Base-by-base conservation (phyloP, 306 rosid genomes). In the Lathyrus sativus region DNA sequence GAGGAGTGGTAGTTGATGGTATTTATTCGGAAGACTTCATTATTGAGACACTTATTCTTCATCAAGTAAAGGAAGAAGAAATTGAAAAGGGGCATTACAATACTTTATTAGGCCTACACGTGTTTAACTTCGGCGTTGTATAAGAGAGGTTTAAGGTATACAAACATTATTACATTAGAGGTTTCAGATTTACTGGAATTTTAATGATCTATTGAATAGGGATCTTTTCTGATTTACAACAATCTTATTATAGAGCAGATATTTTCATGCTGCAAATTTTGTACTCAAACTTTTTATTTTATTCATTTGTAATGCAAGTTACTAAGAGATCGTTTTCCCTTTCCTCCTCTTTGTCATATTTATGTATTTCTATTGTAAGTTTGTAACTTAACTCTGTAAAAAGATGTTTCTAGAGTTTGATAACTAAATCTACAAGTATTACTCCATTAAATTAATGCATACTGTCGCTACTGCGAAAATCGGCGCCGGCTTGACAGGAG, bases 1-100 rank as follows among this genome's bases (percentile, higher is more conserved):
- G 73, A 76, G 49, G 82, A 68, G 59, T 9, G 14, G 53, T 37
- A 38, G 70, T 62, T 50, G 42, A 44, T 65, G 82, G 50, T 45
- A 71, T 85, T 61, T 89, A 85, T 59, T 87, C 91, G 93, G 97
- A 91, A 85, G 97, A 91, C 78, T 77, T 91, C 28, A 83, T 88
- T 44, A 80, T 88, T 50, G 97, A 91, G 80, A 80, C 91, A 55
- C 92, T 91, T 15, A 81, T 88, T 57, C 92, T 88, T 60, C 93
- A 86, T 80, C 67, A 75, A 29, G 97, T 88, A 43, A 86, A 80
- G 71, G 93, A 83, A 35, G 89, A 86, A 75, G 91, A 88, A 78
- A 91, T 88, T 39, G 96, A 86, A 89, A 88, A 80, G 75, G 97
- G 97, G n/a, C 81, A 84, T 72, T 91, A 88, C 71, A 85, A 80